Evolutionary conservation across 106 monocot genomes (phyloP), one percentile per base, ranked within the genome.

Genomic region (Dendrobium officinale): DNA sequence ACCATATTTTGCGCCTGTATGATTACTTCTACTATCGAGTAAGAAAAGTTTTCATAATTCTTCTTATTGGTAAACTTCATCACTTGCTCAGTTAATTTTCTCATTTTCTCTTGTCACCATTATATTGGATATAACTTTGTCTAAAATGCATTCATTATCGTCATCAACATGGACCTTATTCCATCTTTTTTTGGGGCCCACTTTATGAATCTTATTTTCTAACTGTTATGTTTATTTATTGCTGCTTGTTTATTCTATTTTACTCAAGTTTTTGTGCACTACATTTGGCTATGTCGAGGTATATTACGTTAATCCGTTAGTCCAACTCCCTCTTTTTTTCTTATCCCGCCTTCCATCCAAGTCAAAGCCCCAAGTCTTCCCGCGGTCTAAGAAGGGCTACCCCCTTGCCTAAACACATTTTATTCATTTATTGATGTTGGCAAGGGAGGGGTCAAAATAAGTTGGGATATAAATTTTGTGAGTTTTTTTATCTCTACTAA

Each of bases 21-120:
- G 99, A 99, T 79, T 99, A 99, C 74, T 99, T 99, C 82, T 99
- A 99, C 59, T 99, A 99, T 85, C 86, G 95, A 86, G 98, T 99
- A 85, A 89, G 82, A 47, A 49, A 70, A 37, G 70, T 33, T 70
- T 70, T 70, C 70, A 33, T 37, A 26, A 37, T 70, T 37, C 16
- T 37, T 2, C 33, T 70, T 16, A 33, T 67, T 70, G 37, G 10
- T 9, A 70, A 70, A 70, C 70, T 33, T 70, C 33, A 4, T 37
- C 70, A 37, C 10, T 70, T 13, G 33, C 15, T 27, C 31, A 70
- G 41, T 74, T 74, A n/a, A 44, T 74, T 20, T 4, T 20, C 43
- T 44, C 16, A 42, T 73, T 6, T 42, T 74, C 7, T 74, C 11
- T 73, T 6, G 13, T 73, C 17, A 42, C 41, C 17, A 42, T 68